Evolutionary conservation across 2,329 filamentous ascomycete species (phyloP).

Genomic region (Fusarium incarnatum): DNA sequence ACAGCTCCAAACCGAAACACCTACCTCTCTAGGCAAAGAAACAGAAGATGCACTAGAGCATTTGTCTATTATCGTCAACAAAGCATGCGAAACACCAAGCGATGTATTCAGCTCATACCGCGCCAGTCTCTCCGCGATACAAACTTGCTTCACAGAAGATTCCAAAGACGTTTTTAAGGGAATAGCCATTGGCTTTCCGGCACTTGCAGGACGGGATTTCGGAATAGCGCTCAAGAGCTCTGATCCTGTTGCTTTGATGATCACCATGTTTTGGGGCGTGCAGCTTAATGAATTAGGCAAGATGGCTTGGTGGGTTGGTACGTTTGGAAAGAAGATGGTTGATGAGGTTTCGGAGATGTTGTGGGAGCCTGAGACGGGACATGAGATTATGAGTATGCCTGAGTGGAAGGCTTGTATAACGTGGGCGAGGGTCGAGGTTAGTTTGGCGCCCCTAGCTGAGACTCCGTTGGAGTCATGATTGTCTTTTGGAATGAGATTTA

Average conservation of each 20-base stretch:
- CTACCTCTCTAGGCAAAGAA: background rate
- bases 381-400: constrained; percentile 1
- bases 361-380: background rate
- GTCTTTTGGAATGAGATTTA: background rate
- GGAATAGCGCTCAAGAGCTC: constrained; percentile 44
- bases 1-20: constrained; percentile 12
- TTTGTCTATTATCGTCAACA: constrained; percentile 30
- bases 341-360: constrained; percentile 36
- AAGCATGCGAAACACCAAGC: constrained; percentile 5
- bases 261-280: constrained; percentile 55
- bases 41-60: constrained; percentile 25
- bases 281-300: constrained; percentile 45
- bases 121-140: constrained; percentile 48
- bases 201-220: constrained; percentile 48
- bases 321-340: constrained; percentile 41
- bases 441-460: background rate
- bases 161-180: constrained; percentile 48
- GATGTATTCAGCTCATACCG: constrained; percentile 24
- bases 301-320: constrained; percentile 44
- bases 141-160: constrained; percentile 52
- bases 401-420: constrained; percentile 38
- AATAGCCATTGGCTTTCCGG: constrained; percentile 49
- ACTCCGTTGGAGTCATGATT: background rate
- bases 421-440: constrained; percentile 41
- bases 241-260: constrained; percentile 53